These are phyloP conservation scores for Xylariales sp. DNA, from an alignment of 2,329 filamentous ascomycete species.

Conservation along the genomic window DNA sequence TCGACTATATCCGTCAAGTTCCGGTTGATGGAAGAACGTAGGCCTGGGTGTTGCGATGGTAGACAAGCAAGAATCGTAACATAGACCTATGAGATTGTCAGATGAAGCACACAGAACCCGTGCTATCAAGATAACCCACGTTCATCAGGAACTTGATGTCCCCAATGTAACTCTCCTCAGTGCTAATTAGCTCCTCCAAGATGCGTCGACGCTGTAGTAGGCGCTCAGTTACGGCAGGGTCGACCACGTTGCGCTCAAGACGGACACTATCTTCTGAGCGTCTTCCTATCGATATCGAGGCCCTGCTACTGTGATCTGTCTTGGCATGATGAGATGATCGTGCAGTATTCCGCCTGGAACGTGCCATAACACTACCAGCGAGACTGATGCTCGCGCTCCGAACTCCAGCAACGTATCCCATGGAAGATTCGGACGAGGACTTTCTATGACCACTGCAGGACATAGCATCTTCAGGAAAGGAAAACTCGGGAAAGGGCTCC, in stretches of 20 bases:
- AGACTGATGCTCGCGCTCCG: slow-evolving; percentile 78
- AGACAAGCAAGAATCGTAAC: slow-evolving; percentile 70
- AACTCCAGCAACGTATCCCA: slow-evolving; percentile 73
- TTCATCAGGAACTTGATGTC: slow-evolving; percentile 84
- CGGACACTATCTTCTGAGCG: slow-evolving; percentile 62
- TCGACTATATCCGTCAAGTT: slow-evolving; percentile 77
- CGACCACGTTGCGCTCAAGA: slow-evolving; percentile 51
- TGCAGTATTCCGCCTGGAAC: slow-evolving; percentile 49
- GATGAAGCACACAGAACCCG: slow-evolving; percentile 6
- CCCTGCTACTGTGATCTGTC: slow-evolving; percentile 58
- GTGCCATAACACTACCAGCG: slow-evolving; percentile 64
- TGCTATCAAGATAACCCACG: slow-evolving; percentile 42
- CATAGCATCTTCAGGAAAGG: slow-evolving; percentile 20
- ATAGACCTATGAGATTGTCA: slow-evolving; percentile 54
- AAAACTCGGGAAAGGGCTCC: slow-evolving; percentile 30
- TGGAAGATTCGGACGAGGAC: slow-evolving; percentile 69
- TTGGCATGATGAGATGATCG: slow-evolving; percentile 51
- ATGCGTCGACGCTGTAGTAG: slow-evolving; percentile 72
- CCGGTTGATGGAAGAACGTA: slow-evolving; percentile 69
- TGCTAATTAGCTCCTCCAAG: slow-evolving; percentile 78
- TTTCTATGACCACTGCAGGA: slow-evolving; percentile 41
- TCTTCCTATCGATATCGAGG: slow-evolving; percentile 55
- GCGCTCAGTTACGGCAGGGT: slow-evolving; percentile 66
- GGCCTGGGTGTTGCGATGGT: slow-evolving; percentile 57
- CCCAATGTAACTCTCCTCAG: slow-evolving; percentile 83